Evolutionary conservation across 352 stramenopile species (phyloP).

Genomic region (Phytophthora litchii): DNA sequence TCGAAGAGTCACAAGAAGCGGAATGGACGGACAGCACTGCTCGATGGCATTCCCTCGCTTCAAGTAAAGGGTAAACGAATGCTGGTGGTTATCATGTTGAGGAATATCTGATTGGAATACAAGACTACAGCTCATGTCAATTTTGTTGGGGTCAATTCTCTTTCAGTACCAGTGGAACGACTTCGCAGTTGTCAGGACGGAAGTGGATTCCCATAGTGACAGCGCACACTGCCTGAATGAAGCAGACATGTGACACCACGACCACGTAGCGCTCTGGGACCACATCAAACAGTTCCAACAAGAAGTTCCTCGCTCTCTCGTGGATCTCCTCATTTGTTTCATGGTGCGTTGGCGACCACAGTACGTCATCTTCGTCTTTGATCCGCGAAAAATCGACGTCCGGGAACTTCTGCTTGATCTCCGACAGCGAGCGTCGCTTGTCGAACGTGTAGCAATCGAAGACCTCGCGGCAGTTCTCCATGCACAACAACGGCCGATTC

Average conservation of each 20-base stretch:
- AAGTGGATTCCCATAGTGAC: conserved; percentile 43
- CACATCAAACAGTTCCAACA: conserved; percentile 51
- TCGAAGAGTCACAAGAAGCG: conserved; percentile 17
- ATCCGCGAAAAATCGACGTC: conserved; percentile 62
- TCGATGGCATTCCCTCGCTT: no score
- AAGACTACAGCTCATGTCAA: conserved; percentile 5
- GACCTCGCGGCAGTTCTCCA: conserved; percentile 71
- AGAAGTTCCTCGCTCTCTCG: conserved; percentile 47
- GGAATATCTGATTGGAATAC: background rate
- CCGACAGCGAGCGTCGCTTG: conserved; percentile 50
- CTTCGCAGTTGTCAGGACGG: conserved; percentile 48
- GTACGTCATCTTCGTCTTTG: conserved; percentile 50
- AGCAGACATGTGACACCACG: conserved; percentile 65
- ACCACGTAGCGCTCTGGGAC: conserved; percentile 63
- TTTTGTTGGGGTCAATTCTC: background rate
- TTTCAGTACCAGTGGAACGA: conserved; percentile 25
- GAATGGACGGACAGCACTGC: conserved; percentile 19
- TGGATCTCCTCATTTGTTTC: conserved; percentile 67
- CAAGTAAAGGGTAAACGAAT: background rate
- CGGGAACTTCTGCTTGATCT: conserved; percentile 60
- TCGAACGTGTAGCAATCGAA: conserved; percentile 74
- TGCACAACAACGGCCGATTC: conserved; percentile 43
- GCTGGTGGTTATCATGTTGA: background rate
- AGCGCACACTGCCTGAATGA: conserved; percentile 66
- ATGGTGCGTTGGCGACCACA: conserved; percentile 60